Conservation (phyloP, 805 yeast species). For the Lipomyces anomalus region DNA sequence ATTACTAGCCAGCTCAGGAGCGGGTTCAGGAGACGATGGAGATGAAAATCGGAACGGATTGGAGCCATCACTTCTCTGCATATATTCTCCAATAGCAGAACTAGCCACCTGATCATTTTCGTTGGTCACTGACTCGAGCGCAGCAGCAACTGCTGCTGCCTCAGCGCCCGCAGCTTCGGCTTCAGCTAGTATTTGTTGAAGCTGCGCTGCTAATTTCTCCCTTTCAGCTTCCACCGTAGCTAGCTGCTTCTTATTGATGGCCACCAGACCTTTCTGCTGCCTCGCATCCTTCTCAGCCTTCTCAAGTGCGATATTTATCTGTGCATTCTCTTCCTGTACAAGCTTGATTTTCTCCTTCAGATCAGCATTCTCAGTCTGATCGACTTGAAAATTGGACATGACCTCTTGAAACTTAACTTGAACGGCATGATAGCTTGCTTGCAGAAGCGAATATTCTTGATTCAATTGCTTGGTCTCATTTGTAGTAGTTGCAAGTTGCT, state of each 20-base stretch:
- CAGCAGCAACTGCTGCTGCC: constrained; percentile 5
- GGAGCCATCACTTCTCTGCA: neutral
- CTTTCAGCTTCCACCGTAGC: constrained; percentile 54
- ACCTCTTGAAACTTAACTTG: constrained; percentile 58
- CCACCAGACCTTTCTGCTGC: constrained; percentile 56
- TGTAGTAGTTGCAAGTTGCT: constrained; percentile 50
- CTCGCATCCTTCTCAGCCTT: constrained; percentile 49
- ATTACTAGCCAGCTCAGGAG: too few relatives aligned
- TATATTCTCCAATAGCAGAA: neutral
- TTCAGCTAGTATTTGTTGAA: constrained; percentile 27
- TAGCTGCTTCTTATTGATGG: constrained; percentile 65
- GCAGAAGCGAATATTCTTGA: constrained; percentile 67
- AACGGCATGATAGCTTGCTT: constrained; percentile 69
- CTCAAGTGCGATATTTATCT: constrained; percentile 52
- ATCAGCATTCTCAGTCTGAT: constrained; percentile 60
- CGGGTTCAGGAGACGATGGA: constrained; percentile 28
- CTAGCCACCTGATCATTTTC: constrained; percentile 17
- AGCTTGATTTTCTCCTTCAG: constrained; percentile 64
- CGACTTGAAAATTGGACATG: constrained; percentile 54
- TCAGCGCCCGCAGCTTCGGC: constrained; percentile 17
- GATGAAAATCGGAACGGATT: constrained; percentile 22
- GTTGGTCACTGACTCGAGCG: constrained; percentile 27
- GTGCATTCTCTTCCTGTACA: constrained; percentile 60
- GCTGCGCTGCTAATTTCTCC: constrained; percentile 41
- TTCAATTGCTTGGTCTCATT: constrained; percentile 64